Evolutionary conservation across 164 flowering plant genomes (phyloP).

Genomic region (Magnolia kwangsiensis): DNA sequence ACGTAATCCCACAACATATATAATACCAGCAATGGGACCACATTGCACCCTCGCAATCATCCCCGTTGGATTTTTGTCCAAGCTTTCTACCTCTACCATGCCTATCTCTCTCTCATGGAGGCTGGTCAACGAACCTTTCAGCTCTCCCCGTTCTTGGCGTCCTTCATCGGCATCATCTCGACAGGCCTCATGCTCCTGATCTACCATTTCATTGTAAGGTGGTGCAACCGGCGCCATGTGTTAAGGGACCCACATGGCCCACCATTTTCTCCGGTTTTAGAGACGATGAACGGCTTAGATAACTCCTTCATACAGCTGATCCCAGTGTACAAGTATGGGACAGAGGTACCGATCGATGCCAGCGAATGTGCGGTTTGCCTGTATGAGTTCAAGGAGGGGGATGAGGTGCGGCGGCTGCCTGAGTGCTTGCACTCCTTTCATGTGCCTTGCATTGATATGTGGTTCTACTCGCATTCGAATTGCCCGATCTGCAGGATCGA

Average conservation of each 20-base stretch:
- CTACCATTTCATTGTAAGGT: conserved; percentile 9
- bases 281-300: not conserved
- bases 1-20: not conserved
- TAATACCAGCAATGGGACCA: not conserved
- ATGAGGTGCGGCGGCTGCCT: conserved; percentile 49
- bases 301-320: conserved; percentile 1
- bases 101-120: not conserved
- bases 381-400: conserved; percentile 53
- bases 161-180: conserved; percentile 15
- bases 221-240: not conserved
- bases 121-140: not conserved
- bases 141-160: not conserved
- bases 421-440: conserved; percentile 61
- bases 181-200: not conserved
- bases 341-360: not conserved
- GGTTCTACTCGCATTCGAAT: conserved; percentile 66
- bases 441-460: conserved; percentile 62
- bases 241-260: not conserved
- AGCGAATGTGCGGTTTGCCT: conserved; percentile 63
- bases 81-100: not conserved
- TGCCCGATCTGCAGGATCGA: conserved; percentile 58
- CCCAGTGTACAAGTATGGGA: not conserved
- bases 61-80: not conserved
- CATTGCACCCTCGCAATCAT: not conserved
- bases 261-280: not conserved